Conservation (phyloP, 768 basidiomycete genomes). For the Naganishia antarctica region DNA sequence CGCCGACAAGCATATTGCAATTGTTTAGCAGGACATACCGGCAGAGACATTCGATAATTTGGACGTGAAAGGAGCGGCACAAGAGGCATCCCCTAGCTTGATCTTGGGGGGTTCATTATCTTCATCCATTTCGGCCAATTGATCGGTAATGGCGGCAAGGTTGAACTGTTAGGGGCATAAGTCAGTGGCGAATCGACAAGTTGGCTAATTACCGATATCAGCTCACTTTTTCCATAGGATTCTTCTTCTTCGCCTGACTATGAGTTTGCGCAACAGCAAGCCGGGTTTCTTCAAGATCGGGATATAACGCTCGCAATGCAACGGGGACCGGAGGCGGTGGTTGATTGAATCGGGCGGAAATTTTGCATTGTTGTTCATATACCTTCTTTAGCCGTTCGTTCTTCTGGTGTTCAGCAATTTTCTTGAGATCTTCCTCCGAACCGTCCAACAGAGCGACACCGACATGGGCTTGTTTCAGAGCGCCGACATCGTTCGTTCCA, state of each 20-base stretch:
- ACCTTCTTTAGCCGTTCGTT: constrained; percentile 90
- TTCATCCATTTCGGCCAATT: constrained; percentile 86
- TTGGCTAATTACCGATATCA: not conserved
- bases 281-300: constrained; percentile 85
- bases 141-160: constrained; percentile 69
- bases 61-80: constrained; percentile 97
- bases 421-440: constrained; percentile 80
- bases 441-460: constrained; percentile 91
- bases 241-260: constrained; percentile 64
- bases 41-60: constrained; percentile 96
- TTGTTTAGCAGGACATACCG: constrained; percentile 58
- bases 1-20: not conserved
- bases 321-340: constrained; percentile 89
- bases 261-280: constrained; percentile 67
- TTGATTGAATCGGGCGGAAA: constrained; percentile 83
- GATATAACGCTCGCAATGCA: constrained; percentile 78
- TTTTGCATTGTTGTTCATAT: constrained; percentile 88
- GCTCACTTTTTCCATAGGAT: constrained; percentile 84
- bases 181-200: constrained; percentile 3
- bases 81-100: constrained; percentile 98
- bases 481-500: constrained; percentile 97
- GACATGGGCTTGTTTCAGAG: constrained; percentile 95
- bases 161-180: constrained; percentile 60
- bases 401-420: constrained; percentile 87
- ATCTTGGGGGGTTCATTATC: constrained; percentile 93